Conservation (phyloP, 2,329 filamentous ascomycete species). For the Xylariaceae sp. region DNA sequence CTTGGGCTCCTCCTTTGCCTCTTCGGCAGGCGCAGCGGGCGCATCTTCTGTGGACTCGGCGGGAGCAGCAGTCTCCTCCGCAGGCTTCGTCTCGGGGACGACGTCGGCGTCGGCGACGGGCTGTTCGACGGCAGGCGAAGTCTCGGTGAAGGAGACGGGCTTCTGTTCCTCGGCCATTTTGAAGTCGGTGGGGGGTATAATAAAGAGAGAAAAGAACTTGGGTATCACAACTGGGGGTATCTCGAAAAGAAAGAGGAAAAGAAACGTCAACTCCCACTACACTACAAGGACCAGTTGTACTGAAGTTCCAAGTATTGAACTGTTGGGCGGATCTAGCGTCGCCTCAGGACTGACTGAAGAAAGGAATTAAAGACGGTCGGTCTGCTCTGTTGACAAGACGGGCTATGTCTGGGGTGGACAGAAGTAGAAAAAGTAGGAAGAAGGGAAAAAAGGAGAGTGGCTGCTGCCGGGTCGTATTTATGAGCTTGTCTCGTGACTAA, state of each 20-base stretch:
- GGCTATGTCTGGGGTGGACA: constrained; percentile 21
- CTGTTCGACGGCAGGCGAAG: constrained; percentile 36
- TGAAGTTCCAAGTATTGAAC: constrained; percentile 15
- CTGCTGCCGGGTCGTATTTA: constrained; percentile 33
- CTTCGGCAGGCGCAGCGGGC: constrained; percentile 35
- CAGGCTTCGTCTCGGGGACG: constrained; percentile 30
- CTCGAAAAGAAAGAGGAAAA: constrained; percentile 39
- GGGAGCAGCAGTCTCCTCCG: constrained; percentile 39
- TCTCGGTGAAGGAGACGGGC: constrained; percentile 58
- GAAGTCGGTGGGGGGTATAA: constrained; percentile 36
- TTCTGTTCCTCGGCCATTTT: constrained; percentile 72
- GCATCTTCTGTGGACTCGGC: constrained; percentile 38
- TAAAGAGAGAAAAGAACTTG: constrained; percentile 31
- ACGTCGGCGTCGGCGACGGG: constrained; percentile 36
- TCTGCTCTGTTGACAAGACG: constrained; percentile 14
- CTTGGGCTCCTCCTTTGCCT: constrained; percentile 51
- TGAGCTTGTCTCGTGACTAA: constrained; percentile 29
- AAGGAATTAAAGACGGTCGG: constrained; percentile 5
- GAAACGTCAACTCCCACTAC: constrained; percentile 26
- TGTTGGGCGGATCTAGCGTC: constrained; percentile 12
- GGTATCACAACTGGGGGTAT: constrained; percentile 32
- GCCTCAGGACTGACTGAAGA: constrained; percentile 8
- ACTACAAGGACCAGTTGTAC: constrained; percentile 9
- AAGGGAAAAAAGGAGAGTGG: constrained; percentile 29
- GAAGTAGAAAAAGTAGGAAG: constrained; percentile 26